A percentile compares a stretch with the other conserved stretches of the same genome.
Conservation (phyloP, 768 basidiomycete genomes). For the Lentinula detonsa region DNA sequence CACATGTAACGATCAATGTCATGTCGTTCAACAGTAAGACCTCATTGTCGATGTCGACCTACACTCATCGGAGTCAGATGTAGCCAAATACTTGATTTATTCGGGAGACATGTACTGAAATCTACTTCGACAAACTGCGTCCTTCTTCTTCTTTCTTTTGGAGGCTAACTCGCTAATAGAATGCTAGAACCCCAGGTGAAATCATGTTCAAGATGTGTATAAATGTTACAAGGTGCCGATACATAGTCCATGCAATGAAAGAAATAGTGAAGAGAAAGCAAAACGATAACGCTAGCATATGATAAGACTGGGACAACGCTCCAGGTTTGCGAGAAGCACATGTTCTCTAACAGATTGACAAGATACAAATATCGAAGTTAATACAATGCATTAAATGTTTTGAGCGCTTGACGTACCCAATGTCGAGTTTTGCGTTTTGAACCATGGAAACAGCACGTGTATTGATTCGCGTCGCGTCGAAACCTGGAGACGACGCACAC, state of each 20-base stretch:
- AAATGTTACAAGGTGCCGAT: neutral
- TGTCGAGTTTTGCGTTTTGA: slow-evolving; percentile 33
- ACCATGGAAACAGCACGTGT: slow-evolving; percentile 37
- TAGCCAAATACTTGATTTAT: too few relatives aligned
- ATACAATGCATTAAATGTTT: neutral
- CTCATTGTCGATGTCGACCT: too few relatives aligned
- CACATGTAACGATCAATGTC: neutral
- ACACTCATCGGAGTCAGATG: too few relatives aligned
- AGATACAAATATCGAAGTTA: neutral
- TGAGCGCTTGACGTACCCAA: slow-evolving; percentile 27
- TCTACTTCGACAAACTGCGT: too few relatives aligned
- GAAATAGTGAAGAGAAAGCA: neutral
- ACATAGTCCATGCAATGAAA: slow-evolving; percentile 3
- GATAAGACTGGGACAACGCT: slow-evolving; percentile 48
- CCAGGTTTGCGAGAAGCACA: slow-evolving; percentile 44
- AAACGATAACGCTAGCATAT: slow-evolving; percentile 34
- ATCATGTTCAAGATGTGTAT: neutral
- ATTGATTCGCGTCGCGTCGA: slow-evolving; percentile 34
- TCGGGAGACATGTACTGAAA: too few relatives aligned
- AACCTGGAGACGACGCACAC: slow-evolving; percentile 42
- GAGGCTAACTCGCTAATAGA: neutral
- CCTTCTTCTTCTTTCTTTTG: too few relatives aligned
- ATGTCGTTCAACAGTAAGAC: neutral
- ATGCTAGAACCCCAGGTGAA: neutral
- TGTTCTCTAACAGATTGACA: slow-evolving; percentile 29